A percentile compares a stretch with the other conserved stretches of the same genome.
Conservation (phyloP, 768 basidiomycete genomes). For the Tylopilus intermedius region DNA sequence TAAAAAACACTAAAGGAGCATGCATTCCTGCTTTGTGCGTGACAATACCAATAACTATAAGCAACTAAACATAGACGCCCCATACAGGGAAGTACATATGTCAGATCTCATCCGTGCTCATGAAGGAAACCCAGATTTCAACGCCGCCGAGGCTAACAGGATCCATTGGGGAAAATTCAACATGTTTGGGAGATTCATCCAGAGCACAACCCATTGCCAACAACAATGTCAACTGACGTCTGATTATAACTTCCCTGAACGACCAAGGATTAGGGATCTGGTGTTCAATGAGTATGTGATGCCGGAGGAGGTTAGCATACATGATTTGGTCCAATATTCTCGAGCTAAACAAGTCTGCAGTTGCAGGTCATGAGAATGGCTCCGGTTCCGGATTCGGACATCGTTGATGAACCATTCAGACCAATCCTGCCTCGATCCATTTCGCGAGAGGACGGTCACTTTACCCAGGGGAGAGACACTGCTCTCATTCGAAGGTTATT, state of each 20-base stretch:
- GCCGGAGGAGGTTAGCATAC: slow-evolving; percentile 56
- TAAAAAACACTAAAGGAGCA: slow-evolving; percentile 78
- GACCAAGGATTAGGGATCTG: slow-evolving; percentile 49
- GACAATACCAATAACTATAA: slow-evolving; percentile 5
- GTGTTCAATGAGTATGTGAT: slow-evolving; percentile 57
- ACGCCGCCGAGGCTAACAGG: slow-evolving; percentile 56
- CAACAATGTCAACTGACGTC: slow-evolving; percentile 56
- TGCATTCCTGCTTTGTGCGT: slow-evolving; percentile 83
- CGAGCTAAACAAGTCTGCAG: slow-evolving; percentile 31
- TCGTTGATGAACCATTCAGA: slow-evolving; percentile 39
- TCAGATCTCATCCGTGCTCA: slow-evolving; percentile 85
- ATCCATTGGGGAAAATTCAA: slow-evolving; percentile 97
- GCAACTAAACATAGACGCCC: slow-evolving; percentile 9
- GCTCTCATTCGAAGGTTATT: slow-evolving; percentile 49
- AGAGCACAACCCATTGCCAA: slow-evolving; percentile 74
- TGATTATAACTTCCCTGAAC: slow-evolving; percentile 61
- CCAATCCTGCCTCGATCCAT: slow-evolving; percentile 29
- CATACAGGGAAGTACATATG: slow-evolving; percentile 80
- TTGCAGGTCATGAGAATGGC: slow-evolving; percentile 64
- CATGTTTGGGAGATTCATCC: slow-evolving; percentile 84
- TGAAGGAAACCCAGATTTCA: slow-evolving; percentile 75
- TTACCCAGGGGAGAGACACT: slow-evolving; percentile 35
- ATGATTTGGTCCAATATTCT: background rate
- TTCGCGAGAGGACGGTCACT: slow-evolving; percentile 30
- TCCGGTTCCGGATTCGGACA: slow-evolving; percentile 40